Base-by-base conservation (phyloP, 768 basidiomycete species). In the Boletus edulis region DNA sequence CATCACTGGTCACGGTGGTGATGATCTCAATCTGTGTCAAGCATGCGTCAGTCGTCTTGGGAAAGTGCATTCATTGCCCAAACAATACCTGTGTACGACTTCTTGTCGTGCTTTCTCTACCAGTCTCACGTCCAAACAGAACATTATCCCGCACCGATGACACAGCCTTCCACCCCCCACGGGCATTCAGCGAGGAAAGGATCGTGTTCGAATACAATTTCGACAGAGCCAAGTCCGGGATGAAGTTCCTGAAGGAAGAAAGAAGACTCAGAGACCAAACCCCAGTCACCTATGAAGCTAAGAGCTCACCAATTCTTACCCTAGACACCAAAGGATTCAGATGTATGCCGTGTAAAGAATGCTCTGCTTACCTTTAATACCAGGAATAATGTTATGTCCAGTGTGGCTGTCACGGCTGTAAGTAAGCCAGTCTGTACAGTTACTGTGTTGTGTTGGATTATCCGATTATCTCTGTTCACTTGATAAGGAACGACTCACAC, bases 351-450 rank as follows among this genome's bases (percentile, higher is more conserved):
- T 3, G 29, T 10, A 15, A 46, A 18, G 32, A 18, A 34, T 11
- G 2, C 2, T 13, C n/a, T 17, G 42, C 61, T 51, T 38, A 70
- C 61, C 24, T 20, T 59, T 34, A 44, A 22, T 15, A 15, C 22
- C 14, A 69, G 15, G 49, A 62, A 70, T 20, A 62, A 39, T 2
- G 44, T 45, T 5, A 70, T 24, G 44, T 69, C 69, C 18, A 62
- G 10, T 6, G 46, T 49, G n/a, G 58, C 58, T 24, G 39, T 37
- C 1, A 54, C 5, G 20, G 58, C 31, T 4, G 52, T 59, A 18
- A 60, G 5, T 7, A 55, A 32, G 41, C 71, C 71, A 3, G 71
- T 70, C 31, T 70, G 67, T 22, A 71, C 49, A 2, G 68, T 65
- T 45, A 70, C 70, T 60, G n/a, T 35, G 38, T 37, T 59, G 32